Evolutionary conservation across 805 yeast species (phyloP).

Genomic region (Dipodascus albidus): DNA sequence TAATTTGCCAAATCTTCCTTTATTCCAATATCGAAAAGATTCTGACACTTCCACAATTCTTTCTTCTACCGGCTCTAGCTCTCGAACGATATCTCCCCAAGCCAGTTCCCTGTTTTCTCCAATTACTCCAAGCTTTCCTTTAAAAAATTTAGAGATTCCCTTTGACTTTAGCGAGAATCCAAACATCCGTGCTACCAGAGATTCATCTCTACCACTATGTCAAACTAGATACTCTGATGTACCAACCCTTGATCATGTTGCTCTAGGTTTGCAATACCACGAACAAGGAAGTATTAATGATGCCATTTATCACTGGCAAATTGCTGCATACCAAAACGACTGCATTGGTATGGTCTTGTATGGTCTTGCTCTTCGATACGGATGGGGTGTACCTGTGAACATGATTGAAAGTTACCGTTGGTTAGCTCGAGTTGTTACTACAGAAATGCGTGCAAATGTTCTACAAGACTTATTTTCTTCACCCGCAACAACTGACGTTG

Average conservation of each 20-base stretch:
- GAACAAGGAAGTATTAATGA: constrained; percentile 51
- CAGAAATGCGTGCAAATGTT: neutral
- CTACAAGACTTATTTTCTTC: constrained; percentile 3
- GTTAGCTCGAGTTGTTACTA: constrained; percentile 40
- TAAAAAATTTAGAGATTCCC: neutral
- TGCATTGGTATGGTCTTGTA: constrained; percentile 58
- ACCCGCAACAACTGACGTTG: constrained; percentile 4
- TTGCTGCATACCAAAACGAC: constrained; percentile 51
- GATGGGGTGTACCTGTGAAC: constrained; percentile 56
- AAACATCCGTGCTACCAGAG: neutral
- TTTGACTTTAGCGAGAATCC: neutral
- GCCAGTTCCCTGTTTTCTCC: neutral
- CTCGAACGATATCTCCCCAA: neutral
- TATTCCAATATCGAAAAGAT: too few relatives aligned
- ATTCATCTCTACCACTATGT: neutral
- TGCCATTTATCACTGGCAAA: constrained; percentile 55
- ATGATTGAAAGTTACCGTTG: constrained; percentile 43
- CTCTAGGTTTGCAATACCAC: constrained; percentile 29
- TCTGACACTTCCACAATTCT: too few relatives aligned
- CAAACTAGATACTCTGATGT: neutral
- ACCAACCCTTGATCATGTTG: constrained; percentile 18
- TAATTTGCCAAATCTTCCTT: too few relatives aligned
- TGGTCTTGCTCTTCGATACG: constrained; percentile 53
- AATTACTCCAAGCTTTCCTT: neutral
- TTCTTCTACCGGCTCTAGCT: neutral